Evolutionary conservation across 2,329 filamentous ascomycete species (phyloP).

Genomic region (Fusarium decemcellulare): DNA sequence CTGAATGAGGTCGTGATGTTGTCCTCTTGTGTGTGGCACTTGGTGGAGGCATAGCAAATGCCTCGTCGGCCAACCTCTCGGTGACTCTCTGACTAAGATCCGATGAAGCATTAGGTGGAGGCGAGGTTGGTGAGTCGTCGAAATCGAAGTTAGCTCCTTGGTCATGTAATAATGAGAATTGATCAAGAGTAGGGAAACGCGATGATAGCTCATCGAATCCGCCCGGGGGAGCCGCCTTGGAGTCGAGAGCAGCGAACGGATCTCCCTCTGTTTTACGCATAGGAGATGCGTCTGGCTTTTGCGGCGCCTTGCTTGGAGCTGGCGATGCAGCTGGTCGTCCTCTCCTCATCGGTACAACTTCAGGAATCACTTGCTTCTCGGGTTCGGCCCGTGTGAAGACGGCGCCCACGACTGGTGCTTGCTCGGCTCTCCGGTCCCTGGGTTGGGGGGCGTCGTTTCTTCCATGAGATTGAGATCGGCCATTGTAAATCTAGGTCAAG

Average conservation of each 20-base stretch:
- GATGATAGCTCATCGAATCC: conserved; percentile 85
- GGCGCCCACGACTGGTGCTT: conserved; percentile 79
- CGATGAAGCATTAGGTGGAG: conserved; percentile 62
- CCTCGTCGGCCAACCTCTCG: conserved; percentile 86
- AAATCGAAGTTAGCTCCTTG: conserved; percentile 89
- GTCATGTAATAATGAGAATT: conserved; percentile 92
- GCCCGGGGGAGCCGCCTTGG: conserved; percentile 61
- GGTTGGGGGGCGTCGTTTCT: conserved; percentile 65
- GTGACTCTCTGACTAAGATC: conserved; percentile 76
- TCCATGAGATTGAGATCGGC: conserved; percentile 74
- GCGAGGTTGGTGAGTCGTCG: conserved; percentile 67
- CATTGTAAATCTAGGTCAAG: conserved; percentile 76
- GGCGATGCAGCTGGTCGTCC: conserved; percentile 72
- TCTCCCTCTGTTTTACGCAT: conserved; percentile 77
- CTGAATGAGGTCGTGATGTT: conserved; percentile 49
- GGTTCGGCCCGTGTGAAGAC: conserved; percentile 83
- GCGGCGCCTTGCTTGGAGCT: conserved; percentile 53
- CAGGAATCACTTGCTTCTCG: conserved; percentile 81
- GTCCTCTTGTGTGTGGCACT: conserved; percentile 38
- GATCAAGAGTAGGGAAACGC: conserved; percentile 91
- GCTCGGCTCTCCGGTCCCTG: conserved; percentile 64
- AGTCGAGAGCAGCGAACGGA: conserved; percentile 92
- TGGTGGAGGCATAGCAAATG: conserved; percentile 71
- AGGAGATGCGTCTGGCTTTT: conserved; percentile 73
- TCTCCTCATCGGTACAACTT: conserved; percentile 94